Evolutionary conservation across 805 yeast genomes (phyloP), one percentile per base, ranked within the genome.

Genomic region (Saturnispora besseyi): DNA sequence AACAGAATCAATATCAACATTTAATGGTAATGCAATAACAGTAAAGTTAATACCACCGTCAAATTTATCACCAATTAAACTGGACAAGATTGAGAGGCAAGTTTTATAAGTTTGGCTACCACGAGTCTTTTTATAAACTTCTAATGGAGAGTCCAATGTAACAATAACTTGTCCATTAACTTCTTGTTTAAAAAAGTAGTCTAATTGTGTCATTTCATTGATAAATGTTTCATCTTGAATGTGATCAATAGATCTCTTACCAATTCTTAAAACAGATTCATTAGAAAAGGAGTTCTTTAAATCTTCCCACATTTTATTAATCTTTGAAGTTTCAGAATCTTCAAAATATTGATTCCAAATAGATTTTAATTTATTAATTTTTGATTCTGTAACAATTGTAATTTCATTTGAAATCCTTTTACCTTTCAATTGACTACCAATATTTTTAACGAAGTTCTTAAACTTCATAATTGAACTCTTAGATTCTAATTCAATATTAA

Each of bases 221-320:
- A 75, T 72, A 61, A 71, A 77, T n/a, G 63, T 55, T 54, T 71
- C 69, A 55, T 76, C 79, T 57, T 68, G 71, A 49, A 75, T 68
- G 40, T 66, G 58, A 44, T 62, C 44, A 51, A 66, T 48, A 5
- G 60, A 60, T 55, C 64, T 58, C 57, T 51, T 59, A 46, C 50
- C 54, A 32, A 57, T 29, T 12, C 38, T 45, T 3, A 48, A 36
- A 28, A 41, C 46, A 12, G 49, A 43, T 15, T 43, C 44, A 22
- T 50, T 41, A 22, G 56, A 46, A 49, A 57, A 56, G 5, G 56
- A 47, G 22, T 46, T 52, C 50, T 65, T 63, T 52, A 73, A 59
- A 5, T 53, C 51, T 13, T 54, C 51, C 79, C 79, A 75, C 29
- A 71, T 59, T 12, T 56, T 53, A 18, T 62, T 62, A 56, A 72